Evolutionary conservation across 2,329 filamentous ascomycete species (phyloP).

Genomic region (Lasiodiplodia hormozganensis): DNA sequence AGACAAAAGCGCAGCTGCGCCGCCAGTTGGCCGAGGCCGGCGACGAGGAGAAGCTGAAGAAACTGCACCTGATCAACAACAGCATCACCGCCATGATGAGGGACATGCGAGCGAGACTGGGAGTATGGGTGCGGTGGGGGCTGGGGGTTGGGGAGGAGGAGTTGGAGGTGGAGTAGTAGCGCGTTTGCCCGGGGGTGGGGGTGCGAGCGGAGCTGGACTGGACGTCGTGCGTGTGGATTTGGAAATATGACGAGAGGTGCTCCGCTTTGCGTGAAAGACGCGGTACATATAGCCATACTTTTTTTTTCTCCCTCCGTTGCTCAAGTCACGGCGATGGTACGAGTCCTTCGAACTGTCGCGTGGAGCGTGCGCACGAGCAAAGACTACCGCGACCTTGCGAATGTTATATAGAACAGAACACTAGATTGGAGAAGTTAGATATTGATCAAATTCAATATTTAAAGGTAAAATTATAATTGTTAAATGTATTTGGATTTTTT

Average conservation of each 20-base stretch:
- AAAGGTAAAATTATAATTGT: too few relatives aligned
- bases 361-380: too few relatives aligned
- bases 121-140: conserved; percentile 21
- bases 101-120: conserved; percentile 25
- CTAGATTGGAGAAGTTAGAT: too few relatives aligned
- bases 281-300: background rate
- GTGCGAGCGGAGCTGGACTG: background rate
- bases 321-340: background rate
- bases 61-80: conserved; percentile 15
- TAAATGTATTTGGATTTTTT: too few relatives aligned
- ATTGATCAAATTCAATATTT: too few relatives aligned
- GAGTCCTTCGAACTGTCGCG: background rate
- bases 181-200: background rate
- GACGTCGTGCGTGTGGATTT: background rate
- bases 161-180: background rate
- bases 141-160: background rate
- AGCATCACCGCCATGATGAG: conserved; percentile 15
- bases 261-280: too few relatives aligned
- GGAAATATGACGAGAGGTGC: background rate
- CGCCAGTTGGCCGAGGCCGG: background rate
- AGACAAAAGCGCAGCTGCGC: conserved; percentile 13
- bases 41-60: conserved; percentile 4
- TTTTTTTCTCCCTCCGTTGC: background rate
- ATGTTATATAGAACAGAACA: too few relatives aligned
- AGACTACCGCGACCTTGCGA: too few relatives aligned